phyloP scores from a whole-genome alignment of 2,329 filamentous ascomycete species.

The Nemania bipapillata region DNA sequence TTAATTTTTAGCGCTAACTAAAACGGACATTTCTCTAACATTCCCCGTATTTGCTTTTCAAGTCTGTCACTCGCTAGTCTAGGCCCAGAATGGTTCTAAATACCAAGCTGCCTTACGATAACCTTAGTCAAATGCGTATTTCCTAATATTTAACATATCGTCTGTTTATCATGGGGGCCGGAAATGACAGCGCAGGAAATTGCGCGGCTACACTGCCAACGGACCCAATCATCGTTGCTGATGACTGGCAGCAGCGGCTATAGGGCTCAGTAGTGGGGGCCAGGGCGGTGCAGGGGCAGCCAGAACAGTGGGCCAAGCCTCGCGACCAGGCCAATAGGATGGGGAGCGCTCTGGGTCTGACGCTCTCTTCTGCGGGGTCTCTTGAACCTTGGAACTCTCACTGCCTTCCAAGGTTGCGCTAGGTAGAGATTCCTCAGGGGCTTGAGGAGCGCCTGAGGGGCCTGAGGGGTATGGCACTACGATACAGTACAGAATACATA shows the following conservation, averaged over 20 bases:
- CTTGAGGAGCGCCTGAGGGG: not conserved
- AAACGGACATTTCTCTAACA: not conserved
- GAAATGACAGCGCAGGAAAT: slow-evolving; percentile 24
- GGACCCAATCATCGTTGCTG: slow-evolving; percentile 31
- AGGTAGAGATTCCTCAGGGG: not conserved
- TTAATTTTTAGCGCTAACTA: not conserved
- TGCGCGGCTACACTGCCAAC: slow-evolving; percentile 26
- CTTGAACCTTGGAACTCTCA: not conserved
- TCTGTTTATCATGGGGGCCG: slow-evolving; percentile 13
- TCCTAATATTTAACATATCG: not conserved
- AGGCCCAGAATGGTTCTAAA: not conserved
- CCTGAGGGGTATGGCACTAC: not conserved
- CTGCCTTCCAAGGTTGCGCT: not conserved
- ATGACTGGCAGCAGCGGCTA: slow-evolving; percentile 32
- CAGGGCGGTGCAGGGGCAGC: slow-evolving; percentile 33
- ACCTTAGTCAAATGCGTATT: not conserved
- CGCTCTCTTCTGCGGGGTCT: slow-evolving; percentile 37
- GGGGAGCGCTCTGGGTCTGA: slow-evolving; percentile 17
- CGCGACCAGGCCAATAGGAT: slow-evolving; percentile 41
- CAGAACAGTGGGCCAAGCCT: slow-evolving; percentile 39
- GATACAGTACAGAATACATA: too few species aligned
- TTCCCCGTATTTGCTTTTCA: not conserved
- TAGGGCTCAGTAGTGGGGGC: slow-evolving; percentile 34
- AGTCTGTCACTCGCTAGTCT: not conserved
- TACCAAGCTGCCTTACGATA: not conserved